Percentiles rank a stretch among this genome's conserved stretches.
These are phyloP conservation scores for Phellinidium pouzarii DNA, from an alignment of 1,284 basidiomycete genomes.

Conservation along the genomic window DNA sequence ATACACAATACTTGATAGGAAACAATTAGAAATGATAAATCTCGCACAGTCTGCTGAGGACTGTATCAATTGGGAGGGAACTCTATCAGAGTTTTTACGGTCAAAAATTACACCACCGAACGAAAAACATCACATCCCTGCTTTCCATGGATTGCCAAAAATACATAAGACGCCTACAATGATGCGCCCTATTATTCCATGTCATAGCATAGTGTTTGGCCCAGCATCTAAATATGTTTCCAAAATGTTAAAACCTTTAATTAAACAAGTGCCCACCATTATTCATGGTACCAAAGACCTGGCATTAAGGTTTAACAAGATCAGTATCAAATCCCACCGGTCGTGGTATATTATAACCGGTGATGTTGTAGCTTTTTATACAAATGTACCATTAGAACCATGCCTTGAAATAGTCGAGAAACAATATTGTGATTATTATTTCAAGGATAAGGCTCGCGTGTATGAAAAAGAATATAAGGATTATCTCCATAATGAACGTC, in stretches of 20 bases:
- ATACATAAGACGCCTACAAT: constrained; percentile 31
- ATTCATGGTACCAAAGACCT: constrained; percentile 29
- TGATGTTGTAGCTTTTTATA: constrained; percentile 31
- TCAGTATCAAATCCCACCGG: constrained; percentile 8
- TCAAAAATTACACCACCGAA: not conserved
- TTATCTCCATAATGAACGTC: no score
- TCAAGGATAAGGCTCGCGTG: no score
- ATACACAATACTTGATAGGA: not conserved
- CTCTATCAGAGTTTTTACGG: not conserved
- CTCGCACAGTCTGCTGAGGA: no score
- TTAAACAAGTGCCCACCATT: constrained; percentile 19
- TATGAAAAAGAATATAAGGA: no score
- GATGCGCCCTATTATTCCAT: constrained; percentile 30
- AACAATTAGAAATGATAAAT: not conserved
- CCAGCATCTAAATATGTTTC: constrained; percentile 29
- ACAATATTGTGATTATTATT: no score
- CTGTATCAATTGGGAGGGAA: no score
- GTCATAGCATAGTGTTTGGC: constrained; percentile 28
- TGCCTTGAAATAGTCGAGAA: no score
- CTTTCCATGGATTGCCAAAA: constrained; percentile 31
- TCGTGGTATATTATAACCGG: constrained; percentile 27
- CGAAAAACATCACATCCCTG: constrained; percentile 18
- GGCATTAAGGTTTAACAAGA: constrained; percentile 26
- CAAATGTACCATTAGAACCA: constrained; percentile 22
- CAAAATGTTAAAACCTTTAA: constrained; percentile 30